phyloP scores from a whole-genome alignment of 495 filamentous ascomycete genomes.

The Evernia prunastri region DNA sequence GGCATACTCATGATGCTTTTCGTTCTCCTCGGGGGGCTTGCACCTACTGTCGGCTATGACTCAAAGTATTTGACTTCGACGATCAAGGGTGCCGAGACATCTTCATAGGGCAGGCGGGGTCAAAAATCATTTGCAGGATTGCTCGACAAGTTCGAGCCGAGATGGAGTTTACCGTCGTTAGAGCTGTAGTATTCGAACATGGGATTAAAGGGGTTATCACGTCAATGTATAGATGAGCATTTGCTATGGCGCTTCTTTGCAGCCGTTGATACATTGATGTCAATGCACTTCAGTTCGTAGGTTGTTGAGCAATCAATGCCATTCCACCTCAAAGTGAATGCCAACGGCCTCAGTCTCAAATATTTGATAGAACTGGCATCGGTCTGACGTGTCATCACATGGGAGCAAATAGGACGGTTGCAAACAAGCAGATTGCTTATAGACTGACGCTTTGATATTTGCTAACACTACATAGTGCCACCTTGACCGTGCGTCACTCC shows the following conservation, averaged over 20 bases:
- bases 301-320: neutral
- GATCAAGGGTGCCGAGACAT: constrained; percentile 14
- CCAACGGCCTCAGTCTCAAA: neutral
- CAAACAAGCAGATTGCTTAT: neutral
- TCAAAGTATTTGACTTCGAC: constrained; percentile 13
- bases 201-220: neutral
- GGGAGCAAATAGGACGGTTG: neutral
- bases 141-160: neutral
- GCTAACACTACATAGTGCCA: neutral
- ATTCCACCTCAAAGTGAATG: neutral
- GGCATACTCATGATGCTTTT: constrained; percentile 57
- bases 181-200: neutral
- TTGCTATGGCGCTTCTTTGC: neutral
- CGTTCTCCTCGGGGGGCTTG: constrained; percentile 58
- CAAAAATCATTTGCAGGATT: too few species aligned
- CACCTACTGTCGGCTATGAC: constrained; percentile 32
- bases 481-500: neutral
- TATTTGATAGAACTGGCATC: neutral
- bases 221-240: neutral
- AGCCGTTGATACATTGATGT: neutral
- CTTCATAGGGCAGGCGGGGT: neutral
- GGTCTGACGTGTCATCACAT: neutral
- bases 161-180: neutral
- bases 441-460: too few species aligned
- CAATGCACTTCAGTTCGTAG: neutral